Evolutionary conservation across 371 early-diverging fungal genomes (phyloP), one percentile per base, ranked within the genome.

Genomic region (Chytridium lagenaria): DNA sequence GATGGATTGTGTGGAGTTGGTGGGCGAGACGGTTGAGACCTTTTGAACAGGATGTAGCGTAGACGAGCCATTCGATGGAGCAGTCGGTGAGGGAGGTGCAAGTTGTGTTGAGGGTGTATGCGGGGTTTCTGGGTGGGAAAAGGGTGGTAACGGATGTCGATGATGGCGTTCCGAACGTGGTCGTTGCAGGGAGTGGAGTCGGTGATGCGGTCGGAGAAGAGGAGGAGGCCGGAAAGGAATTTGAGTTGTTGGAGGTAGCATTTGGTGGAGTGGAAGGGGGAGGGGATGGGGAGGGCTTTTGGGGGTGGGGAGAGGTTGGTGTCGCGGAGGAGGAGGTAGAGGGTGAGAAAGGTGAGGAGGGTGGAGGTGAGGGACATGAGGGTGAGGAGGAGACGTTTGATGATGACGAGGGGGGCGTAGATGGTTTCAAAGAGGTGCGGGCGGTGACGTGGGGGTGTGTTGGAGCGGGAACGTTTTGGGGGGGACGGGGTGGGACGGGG

Each of bases 1-100:
- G n/a, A n/a, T n/a, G n/a, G n/a, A n/a, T n/a, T n/a, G n/a, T n/a
- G n/a, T n/a, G n/a, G n/a, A n/a, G n/a, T n/a, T n/a, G n/a, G n/a
- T n/a, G n/a, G 12, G 50, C 69, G 31, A 77, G 63, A 2, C 65
- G 66, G 70, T 74, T 67, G 26, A 44, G 28, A 26, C 72, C 72
- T 0, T 1, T 19, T 2, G 39, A 68, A 67, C 77, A 77, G 67
- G 40, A n/a, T 3, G 73, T 69, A 10, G 63, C 40, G 44, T 68
- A 72, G 23, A 55, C 26, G 1, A 77, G 59, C 75, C 75, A 75
- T 40, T 75, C 74, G 31, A 78, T 23, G 31, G 66, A 67, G 66
- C 77, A 61, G 26, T 70, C 66, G 34, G 36, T 38, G 28, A 65
- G 23, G 23, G 44, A 15, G 12, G 34, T 23, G 36, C 61, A 61